phyloP scores from a whole-genome alignment of 768 basidiomycete genomes.

The Basidioascus undulatus region DNA sequence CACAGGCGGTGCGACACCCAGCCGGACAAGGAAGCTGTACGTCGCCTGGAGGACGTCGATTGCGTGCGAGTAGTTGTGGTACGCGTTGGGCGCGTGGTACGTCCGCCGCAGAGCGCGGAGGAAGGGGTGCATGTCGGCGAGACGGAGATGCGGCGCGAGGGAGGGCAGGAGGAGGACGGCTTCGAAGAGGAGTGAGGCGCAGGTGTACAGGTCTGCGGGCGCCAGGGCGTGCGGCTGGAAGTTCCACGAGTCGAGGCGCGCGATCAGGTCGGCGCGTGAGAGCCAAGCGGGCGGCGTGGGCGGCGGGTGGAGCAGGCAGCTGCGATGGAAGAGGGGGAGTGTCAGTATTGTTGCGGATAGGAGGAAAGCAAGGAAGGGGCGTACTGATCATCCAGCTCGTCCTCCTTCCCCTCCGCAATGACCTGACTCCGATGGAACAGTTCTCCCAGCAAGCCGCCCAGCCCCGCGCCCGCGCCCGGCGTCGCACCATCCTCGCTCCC shows the following conservation, averaged over 20 bases:
- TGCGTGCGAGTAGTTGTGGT: conserved; percentile 95
- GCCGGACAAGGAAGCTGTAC: conserved; percentile 56
- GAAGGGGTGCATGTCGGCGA: too few relatives aligned
- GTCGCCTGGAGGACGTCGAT: conserved; percentile 86
- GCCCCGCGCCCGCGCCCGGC: too few relatives aligned
- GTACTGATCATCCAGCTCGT: too few relatives aligned
- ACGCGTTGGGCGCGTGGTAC: conserved; percentile 74
- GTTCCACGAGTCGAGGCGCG: conserved; percentile 50
- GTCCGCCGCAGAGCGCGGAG: conserved; percentile 71
- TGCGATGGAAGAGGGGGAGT: not conserved
- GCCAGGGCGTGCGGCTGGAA: conserved; percentile 71
- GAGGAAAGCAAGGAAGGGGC: too few relatives aligned
- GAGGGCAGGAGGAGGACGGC: conserved; percentile 27
- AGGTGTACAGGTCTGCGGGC: conserved; percentile 57
- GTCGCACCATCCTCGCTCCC: too few relatives aligned
- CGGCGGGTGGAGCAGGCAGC: conserved; percentile 19
- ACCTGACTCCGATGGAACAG: too few relatives aligned
- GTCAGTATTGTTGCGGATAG: too few relatives aligned
- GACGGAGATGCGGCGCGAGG: conserved; percentile 45
- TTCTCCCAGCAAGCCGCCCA: too few relatives aligned
- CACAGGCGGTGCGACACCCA: conserved; percentile 58
- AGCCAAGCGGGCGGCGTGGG: conserved; percentile 16
- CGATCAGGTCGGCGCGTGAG: conserved; percentile 29
- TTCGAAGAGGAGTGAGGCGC: conserved; percentile 70
- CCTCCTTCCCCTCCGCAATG: too few relatives aligned